Percentiles rank a stretch among this genome's conserved stretches.
Evolutionary conservation across 2,329 filamentous ascomycete species (phyloP).

Genomic region (Aureobasidium melanogenum): DNA sequence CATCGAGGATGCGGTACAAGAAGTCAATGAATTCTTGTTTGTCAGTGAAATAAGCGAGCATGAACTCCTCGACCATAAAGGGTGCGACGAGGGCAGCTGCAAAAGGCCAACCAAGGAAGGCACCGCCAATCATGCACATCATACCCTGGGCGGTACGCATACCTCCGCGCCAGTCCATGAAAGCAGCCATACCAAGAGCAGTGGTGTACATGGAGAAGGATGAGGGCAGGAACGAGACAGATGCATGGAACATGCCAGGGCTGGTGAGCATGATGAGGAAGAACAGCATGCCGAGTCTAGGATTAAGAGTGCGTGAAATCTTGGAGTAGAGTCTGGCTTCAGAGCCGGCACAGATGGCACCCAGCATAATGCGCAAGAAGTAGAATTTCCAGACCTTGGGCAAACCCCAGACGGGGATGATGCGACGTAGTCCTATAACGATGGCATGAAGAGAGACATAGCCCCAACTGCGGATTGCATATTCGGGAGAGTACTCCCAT

Average conservation of each 20-base stretch:
- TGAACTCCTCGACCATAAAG: conserved; percentile 68
- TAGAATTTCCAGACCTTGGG: conserved; percentile 65
- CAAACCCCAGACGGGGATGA: conserved; percentile 35
- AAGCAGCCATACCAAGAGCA: conserved; percentile 77
- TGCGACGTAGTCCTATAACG: conserved; percentile 55
- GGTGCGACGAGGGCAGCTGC: conserved; percentile 72
- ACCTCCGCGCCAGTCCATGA: conserved; percentile 80
- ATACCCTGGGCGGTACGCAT: conserved; percentile 75
- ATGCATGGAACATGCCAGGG: conserved; percentile 89
- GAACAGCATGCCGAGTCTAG: conserved; percentile 78
- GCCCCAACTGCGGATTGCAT: conserved; percentile 89
- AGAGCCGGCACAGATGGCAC: conserved; percentile 66
- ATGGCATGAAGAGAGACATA: conserved; percentile 76
- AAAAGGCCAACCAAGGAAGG: conserved; percentile 90
- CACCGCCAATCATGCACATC: conserved; percentile 81
- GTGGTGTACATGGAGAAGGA: conserved; percentile 95
- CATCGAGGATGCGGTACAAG: conserved; percentile 51
- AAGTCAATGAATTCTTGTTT: conserved; percentile 41
- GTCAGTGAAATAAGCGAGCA: conserved; percentile 41
- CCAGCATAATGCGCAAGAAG: conserved; percentile 67
- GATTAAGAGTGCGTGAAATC: conserved; percentile 67
- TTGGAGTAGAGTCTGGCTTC: conserved; percentile 75
- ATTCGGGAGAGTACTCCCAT: conserved; percentile 96
- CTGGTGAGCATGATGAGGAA: conserved; percentile 67
- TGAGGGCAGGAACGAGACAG: conserved; percentile 77